Base-by-base conservation (phyloP, 805 yeast genomes). In the Candida gorgasii region DNA sequence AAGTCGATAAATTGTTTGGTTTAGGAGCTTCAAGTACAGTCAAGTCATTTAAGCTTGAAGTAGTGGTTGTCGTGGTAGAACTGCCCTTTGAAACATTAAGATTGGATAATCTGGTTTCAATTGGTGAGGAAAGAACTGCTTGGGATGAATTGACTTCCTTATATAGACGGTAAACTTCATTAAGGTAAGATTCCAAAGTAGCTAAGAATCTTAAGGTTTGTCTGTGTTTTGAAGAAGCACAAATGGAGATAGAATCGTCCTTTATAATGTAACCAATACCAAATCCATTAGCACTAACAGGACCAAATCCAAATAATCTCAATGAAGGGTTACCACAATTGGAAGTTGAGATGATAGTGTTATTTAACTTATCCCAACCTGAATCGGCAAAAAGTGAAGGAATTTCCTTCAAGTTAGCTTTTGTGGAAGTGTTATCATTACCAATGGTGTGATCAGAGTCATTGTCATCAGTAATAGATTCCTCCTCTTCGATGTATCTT, bases 291-390 rank as follows among this genome's bases (percentile, higher is more conserved):
- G 82, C 74, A 35, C 77, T 68, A 3, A 79, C 79, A 0, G 84
- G 84, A 2, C 83, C 80, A 41, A 79, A 76, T 1, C 84, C 84
- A 58, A 79, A 79, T 45, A 76, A 64, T 45, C 79, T 65, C 41
- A 79, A 62, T 0, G 83, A 76, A 2, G 83, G 82, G 50, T 79
- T 79, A 18, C 84, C 84, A 58, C 84, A 79, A 54, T 79, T 79
- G 3, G 82, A 79, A 22, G 72, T 66, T 11, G 95, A 86, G 18
- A 89, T 68, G 15, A 89, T 76, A 4, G 92, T 84, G 51, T 82
- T 86, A 63, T 88, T 88, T 45, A 89, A 65, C 57, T 81, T 79
- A 53, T 84, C 88, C 97, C 97, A 89, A 20, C 96, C 95, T 7
- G 79, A 69, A 61, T 89, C 96, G 1, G 86, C 84, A 65, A 89